A percentile compares a stretch with the other conserved stretches of the same genome.
phyloP scores from a whole-genome alignment of 371 early-diverging fungal genomes.

The Zychaea mexicana region DNA sequence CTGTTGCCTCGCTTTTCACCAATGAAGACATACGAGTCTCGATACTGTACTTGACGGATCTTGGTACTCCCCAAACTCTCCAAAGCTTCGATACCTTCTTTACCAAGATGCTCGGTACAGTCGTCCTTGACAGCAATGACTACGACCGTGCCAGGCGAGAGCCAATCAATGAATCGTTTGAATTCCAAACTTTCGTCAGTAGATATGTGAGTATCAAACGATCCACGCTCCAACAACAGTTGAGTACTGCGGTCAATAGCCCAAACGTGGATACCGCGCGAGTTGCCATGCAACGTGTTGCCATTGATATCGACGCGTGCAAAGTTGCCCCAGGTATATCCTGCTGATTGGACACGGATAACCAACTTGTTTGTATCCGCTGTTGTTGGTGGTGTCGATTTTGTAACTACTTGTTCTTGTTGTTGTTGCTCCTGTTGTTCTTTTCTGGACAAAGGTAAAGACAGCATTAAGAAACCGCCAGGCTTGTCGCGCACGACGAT shows the following conservation, averaged over 20 bases:
- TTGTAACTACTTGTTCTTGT: neutral
- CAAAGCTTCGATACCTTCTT: slow-evolving; percentile 55
- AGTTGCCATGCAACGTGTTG: slow-evolving; percentile 51
- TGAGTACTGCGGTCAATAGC: slow-evolving; percentile 66
- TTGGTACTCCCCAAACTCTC: slow-evolving; percentile 65
- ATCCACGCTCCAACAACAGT: slow-evolving; percentile 63
- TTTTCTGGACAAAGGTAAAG: slow-evolving; percentile 5
- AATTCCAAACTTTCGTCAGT: slow-evolving; percentile 72
- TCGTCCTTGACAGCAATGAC: slow-evolving; percentile 76
- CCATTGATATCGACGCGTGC: slow-evolving; percentile 72
- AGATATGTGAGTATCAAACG: slow-evolving; percentile 81
- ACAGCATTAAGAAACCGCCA: slow-evolving; percentile 44
- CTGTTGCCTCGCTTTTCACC: slow-evolving; percentile 40
- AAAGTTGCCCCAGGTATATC: slow-evolving; percentile 78
- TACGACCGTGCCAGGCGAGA: slow-evolving; percentile 68
- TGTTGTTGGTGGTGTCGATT: neutral
- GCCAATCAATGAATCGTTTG: slow-evolving; percentile 62
- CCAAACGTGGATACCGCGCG: slow-evolving; percentile 79
- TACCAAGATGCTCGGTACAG: slow-evolving; percentile 65
- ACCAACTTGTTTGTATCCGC: slow-evolving; percentile 10
- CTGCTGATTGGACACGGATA: slow-evolving; percentile 72
- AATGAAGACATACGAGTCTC: slow-evolving; percentile 85
- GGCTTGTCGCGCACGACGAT: slow-evolving; percentile 53
- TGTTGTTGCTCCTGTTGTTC: neutral
- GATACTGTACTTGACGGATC: slow-evolving; percentile 61